Percentiles rank a stretch among this genome's conserved stretches.
These are phyloP conservation scores for Aspergillus diversus DNA, from an alignment of 495 filamentous ascomycete genomes.

Conservation along the genomic window DNA sequence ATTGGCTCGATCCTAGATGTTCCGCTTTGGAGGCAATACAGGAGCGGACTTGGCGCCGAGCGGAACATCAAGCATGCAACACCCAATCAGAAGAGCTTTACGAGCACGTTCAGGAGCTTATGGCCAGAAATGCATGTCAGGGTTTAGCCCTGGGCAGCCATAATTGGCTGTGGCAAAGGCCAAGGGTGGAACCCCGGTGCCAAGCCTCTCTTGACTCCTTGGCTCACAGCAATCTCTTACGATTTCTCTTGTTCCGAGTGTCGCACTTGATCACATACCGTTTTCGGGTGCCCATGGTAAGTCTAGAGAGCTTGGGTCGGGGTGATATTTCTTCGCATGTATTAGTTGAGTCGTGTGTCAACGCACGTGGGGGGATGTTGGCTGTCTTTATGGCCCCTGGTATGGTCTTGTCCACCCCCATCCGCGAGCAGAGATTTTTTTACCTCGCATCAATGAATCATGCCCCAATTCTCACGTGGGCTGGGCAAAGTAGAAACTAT, in stretches of 20 bases:
- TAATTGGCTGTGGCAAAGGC: conserved; percentile 6
- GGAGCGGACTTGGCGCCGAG: conserved; percentile 29
- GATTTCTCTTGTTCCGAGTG: neutral
- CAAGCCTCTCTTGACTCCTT: conserved; percentile 8
- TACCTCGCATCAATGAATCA: neutral
- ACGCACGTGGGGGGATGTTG: conserved; percentile 7
- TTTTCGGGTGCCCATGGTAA: neutral
- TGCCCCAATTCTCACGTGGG: neutral
- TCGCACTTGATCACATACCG: neutral
- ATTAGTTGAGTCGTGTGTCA: conserved; percentile 1
- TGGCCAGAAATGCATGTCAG: conserved; percentile 11
- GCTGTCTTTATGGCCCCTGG: conserved; percentile 1
- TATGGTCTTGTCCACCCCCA: neutral
- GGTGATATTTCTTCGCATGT: neutral
- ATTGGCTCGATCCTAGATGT: conserved; percentile 16
- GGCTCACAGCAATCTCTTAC: neutral
- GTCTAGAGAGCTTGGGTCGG: neutral
- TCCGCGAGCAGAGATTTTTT: conserved; percentile 4
- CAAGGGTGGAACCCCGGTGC: conserved; percentile 1
- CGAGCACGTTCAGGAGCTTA: conserved; percentile 25
- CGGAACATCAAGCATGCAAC: neutral
- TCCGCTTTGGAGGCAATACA: conserved; percentile 5
- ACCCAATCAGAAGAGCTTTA: conserved; percentile 3
- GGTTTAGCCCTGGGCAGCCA: neutral
- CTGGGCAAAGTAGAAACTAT: neutral